Conservation (phyloP, 2,329 filamentous ascomycete species). For the Rhexocercosporidium sp. region DNA sequence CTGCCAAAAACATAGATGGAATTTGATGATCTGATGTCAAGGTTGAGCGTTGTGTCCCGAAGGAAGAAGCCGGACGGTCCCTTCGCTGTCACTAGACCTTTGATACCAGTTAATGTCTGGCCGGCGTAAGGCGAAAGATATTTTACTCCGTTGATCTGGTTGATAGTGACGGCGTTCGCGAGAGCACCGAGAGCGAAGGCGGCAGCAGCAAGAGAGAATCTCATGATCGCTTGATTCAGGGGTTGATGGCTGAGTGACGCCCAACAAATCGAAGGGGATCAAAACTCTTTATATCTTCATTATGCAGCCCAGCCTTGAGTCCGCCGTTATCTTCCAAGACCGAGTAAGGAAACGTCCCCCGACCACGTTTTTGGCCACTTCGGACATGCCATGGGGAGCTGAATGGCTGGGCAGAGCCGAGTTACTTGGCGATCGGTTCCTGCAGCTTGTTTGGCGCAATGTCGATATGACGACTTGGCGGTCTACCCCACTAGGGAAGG, state of each 20-base stretch:
- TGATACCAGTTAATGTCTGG: conserved; percentile 61
- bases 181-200: conserved; percentile 6
- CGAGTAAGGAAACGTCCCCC: conserved; percentile 5
- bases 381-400: conserved; percentile 4
- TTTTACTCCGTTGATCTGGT: conserved; percentile 68
- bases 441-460: conserved; percentile 10
- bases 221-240: conserved; percentile 9
- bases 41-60: conserved; percentile 61
- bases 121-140: conserved; percentile 67
- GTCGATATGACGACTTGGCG: background rate
- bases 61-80: conserved; percentile 67
- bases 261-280: background rate
- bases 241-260: conserved; percentile 1
- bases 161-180: conserved; percentile 52
- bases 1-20: conserved; percentile 68
- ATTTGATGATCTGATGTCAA: conserved; percentile 63
- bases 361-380: conserved; percentile 11
- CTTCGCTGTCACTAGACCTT: conserved; percentile 53
- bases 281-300: conserved; percentile 7
- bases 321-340: background rate
- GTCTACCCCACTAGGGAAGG: conserved; percentile 5
- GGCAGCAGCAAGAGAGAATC: conserved; percentile 6
- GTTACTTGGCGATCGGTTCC: conserved; percentile 11
- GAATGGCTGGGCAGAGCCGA: conserved; percentile 1
- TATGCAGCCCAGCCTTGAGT: background rate